Evolutionary conservation across 331 rosid genomes (phyloP), one percentile per base, ranked within the genome.

Genomic region (Malus hybrid): DNA sequence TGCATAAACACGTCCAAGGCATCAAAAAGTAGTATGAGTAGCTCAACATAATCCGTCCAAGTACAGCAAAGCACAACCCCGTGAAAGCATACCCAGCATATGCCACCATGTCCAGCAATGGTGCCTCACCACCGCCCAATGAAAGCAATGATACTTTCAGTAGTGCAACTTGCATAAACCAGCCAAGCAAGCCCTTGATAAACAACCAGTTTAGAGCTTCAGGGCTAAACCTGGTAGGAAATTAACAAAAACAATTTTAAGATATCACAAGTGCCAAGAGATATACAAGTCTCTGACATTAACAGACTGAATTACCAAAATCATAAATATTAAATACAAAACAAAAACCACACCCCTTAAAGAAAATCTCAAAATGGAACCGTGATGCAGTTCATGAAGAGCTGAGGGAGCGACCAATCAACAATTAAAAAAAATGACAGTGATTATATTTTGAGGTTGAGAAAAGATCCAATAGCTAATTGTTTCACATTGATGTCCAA

Each of bases 171-270:
- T 94, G 98, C 81, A 85, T 42, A 85, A 81, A 78, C 98, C 98
- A 94, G 75, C 97, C 98, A 44, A 94, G 84, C 74, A 94, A 80
- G 75, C 97, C 98, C 88, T 90, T 91, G 79, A 89, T 83, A 83
- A 90, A 91, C 87, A 94, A 76, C 97, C 96, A 90, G 84, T 89
- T 91, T 75, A 91, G 79, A 78, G 97, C 93, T 75, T 90, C 97
- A 4, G 97, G 99, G 78, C 95, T 86, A 84, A 94, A 94, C 90
- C 99, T 91, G 89, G 56, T 29, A 81, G 87, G 67, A 54, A 84
- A 80, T 27, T 31, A 67, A 22, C 9, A 72, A 28, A 36, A 60
- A 54, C 15, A 69, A 27, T 46, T 52, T 31, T n/a, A 66, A 36
- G 50, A 66, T 34, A 66, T 11, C 70, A 33, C 10, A 22, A 34